These are phyloP conservation scores for Pichia nakasei DNA, from an alignment of 805 yeast genomes.

Conservation along the genomic window DNA sequence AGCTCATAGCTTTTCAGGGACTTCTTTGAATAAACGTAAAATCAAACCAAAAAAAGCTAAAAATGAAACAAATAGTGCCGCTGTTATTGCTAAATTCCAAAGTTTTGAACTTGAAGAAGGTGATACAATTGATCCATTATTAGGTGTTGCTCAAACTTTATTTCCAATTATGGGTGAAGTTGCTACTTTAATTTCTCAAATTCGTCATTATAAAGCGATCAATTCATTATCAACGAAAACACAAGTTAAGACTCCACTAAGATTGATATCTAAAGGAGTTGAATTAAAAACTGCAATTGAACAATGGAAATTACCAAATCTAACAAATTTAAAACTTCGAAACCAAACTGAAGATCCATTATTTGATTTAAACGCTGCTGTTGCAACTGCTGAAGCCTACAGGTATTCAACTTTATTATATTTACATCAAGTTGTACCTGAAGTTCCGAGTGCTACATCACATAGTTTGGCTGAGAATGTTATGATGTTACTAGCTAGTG, in stretches of 20 bases:
- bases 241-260: conserved; percentile 30
- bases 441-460: conserved; percentile 47
- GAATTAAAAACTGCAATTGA: conserved; percentile 43
- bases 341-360: conserved; percentile 32
- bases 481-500: conserved; percentile 50
- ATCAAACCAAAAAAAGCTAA: conserved; percentile 8
- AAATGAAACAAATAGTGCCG: conserved; percentile 13
- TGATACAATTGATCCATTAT: conserved; percentile 47
- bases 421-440: conserved; percentile 65
- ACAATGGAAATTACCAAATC: conserved; percentile 44
- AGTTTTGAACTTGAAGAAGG: conserved; percentile 27
- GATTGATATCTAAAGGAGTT: conserved; percentile 46
- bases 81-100: conserved; percentile 34
- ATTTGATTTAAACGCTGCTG: conserved; percentile 51
- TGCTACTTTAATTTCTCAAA: conserved; percentile 45
- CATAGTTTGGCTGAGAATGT: conserved; percentile 52
- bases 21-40: not conserved
- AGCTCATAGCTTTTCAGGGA: not conserved
- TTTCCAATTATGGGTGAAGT: conserved; percentile 59
- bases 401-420: conserved; percentile 50
- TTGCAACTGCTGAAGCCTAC: conserved; percentile 66
- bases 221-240: conserved; percentile 2
- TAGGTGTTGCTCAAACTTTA: conserved; percentile 59
- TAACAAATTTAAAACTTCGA: conserved; percentile 21
- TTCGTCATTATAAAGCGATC: conserved; percentile 27